phyloP scores from a whole-genome alignment of 345 rosid genomes.

The Physaria fendleri region DNA sequence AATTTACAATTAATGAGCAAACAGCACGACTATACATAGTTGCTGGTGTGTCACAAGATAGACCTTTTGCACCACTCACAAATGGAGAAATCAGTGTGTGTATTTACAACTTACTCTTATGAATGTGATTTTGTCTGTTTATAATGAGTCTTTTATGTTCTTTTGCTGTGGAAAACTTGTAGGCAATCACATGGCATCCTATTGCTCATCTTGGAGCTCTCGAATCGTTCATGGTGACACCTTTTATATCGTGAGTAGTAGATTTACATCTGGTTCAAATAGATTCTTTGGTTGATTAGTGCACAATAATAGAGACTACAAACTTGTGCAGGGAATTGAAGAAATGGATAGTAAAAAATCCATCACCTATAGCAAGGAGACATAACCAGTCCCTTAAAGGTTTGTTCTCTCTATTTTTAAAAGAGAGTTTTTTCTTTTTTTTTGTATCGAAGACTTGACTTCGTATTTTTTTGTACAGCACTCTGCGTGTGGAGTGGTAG shows the following conservation, averaged over 20 bases:
- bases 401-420: slow-evolving; percentile 12
- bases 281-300: neutral
- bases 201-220: slow-evolving; percentile 81
- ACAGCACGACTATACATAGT: slow-evolving; percentile 89
- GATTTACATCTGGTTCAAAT: no score
- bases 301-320: neutral
- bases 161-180: slow-evolving; percentile 23
- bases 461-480: slow-evolving; percentile 39
- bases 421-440: no score
- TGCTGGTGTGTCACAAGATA: slow-evolving; percentile 85
- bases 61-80: slow-evolving; percentile 92
- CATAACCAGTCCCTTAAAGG: slow-evolving; percentile 66
- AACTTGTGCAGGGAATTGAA: slow-evolving; percentile 54
- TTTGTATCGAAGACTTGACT: no score
- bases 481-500: slow-evolving; percentile 72
- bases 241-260: no score
- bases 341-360: slow-evolving; percentile 64
- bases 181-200: slow-evolving; percentile 97
- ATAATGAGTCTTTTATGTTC: slow-evolving; percentile 7
- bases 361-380: slow-evolving; percentile 50
- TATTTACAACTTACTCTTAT: neutral
- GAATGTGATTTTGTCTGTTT: slow-evolving; percentile 6
- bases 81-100: slow-evolving; percentile 99
- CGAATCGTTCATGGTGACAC: slow-evolving; percentile 66
- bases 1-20: slow-evolving; percentile 83